A percentile compares a stretch with the other conserved stretches of the same genome.
phyloP scores from a whole-genome alignment of 2,329 filamentous ascomycete genomes.

The Venturia carpophila region DNA sequence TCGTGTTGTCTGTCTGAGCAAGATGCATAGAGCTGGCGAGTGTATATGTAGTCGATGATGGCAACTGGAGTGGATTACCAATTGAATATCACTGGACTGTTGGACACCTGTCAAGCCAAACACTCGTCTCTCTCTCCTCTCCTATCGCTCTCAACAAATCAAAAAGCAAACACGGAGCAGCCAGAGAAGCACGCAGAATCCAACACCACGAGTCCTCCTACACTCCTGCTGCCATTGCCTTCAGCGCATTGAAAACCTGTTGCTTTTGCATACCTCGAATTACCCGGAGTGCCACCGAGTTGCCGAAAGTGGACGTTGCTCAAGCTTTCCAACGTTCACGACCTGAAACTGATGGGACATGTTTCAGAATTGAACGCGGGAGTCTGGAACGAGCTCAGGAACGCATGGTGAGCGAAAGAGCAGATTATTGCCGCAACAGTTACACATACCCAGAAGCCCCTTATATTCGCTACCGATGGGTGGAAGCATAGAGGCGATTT shows the following conservation, averaged over 20 bases:
- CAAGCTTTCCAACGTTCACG: not conserved
- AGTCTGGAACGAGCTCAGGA: not conserved
- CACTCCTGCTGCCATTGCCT: not conserved
- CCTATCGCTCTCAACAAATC: not conserved
- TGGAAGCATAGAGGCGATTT: too few species aligned
- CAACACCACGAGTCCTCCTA: not conserved
- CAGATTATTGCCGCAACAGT: too few species aligned
- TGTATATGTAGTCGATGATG: not conserved
- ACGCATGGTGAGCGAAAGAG: too few species aligned
- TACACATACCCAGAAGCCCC: too few species aligned
- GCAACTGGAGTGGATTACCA: not conserved
- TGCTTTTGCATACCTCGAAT: not conserved
- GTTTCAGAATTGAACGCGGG: not conserved
- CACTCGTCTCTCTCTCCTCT: not conserved
- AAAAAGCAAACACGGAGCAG: slow-evolving; percentile 2
- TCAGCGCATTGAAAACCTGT: not conserved
- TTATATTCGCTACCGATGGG: too few species aligned
- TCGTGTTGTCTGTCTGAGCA: not conserved
- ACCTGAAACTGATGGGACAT: not conserved
- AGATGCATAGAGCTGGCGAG: not conserved
- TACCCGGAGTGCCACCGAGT: not conserved
- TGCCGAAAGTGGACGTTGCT: not conserved
- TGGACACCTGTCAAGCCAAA: not conserved
- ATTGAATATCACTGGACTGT: not conserved
- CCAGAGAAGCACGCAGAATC: not conserved